These are phyloP conservation scores for Syncephalastrum racemosum DNA, from an alignment of 371 early-diverging fungal genomes.

Conservation along the genomic window DNA sequence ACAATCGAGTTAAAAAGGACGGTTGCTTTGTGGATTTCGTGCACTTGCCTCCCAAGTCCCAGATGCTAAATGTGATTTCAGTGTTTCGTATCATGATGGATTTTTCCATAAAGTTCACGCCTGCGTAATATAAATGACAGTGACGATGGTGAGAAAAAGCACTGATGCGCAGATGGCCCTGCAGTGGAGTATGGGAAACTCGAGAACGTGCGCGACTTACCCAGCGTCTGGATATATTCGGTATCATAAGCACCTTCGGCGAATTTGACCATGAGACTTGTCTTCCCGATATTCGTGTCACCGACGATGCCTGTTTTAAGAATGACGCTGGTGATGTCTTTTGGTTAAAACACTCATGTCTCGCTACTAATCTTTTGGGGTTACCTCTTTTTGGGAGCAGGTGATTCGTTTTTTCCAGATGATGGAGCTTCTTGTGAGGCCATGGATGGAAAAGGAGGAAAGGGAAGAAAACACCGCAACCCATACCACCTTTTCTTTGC, in stretches of 20 bases:
- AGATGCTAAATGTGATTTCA: slow-evolving; percentile 97
- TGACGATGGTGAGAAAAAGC: background rate
- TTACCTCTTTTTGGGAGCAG: too few species aligned
- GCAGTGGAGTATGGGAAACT: too few species aligned
- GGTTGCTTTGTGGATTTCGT: slow-evolving; percentile 8
- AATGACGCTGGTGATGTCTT: slow-evolving; percentile 52
- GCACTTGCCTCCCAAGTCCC: slow-evolving; percentile 96
- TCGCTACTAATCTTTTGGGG: too few species aligned
- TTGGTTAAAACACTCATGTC: too few species aligned
- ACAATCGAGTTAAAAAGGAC: background rate
- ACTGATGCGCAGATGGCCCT: background rate
- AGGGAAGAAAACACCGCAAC: too few species aligned
- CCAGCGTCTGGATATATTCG: slow-evolving; percentile 96
- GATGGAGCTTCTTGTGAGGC: too few species aligned
- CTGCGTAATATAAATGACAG: slow-evolving; percentile 33
- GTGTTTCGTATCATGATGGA: slow-evolving; percentile 88
- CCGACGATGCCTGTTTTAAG: slow-evolving; percentile 98
- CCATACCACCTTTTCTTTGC: too few species aligned
- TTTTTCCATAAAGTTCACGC: slow-evolving; percentile 99
- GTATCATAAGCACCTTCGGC: slow-evolving; percentile 96
- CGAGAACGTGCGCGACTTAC: slow-evolving; percentile 37
- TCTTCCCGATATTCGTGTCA: slow-evolving; percentile 98
- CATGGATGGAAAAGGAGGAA: too few species aligned
- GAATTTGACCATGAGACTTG: slow-evolving; percentile 97
- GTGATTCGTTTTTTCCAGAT: too few species aligned